phyloP scores from a whole-genome alignment of 1,284 basidiomycete genomes.

The Malassezia cuniculi region DNA sequence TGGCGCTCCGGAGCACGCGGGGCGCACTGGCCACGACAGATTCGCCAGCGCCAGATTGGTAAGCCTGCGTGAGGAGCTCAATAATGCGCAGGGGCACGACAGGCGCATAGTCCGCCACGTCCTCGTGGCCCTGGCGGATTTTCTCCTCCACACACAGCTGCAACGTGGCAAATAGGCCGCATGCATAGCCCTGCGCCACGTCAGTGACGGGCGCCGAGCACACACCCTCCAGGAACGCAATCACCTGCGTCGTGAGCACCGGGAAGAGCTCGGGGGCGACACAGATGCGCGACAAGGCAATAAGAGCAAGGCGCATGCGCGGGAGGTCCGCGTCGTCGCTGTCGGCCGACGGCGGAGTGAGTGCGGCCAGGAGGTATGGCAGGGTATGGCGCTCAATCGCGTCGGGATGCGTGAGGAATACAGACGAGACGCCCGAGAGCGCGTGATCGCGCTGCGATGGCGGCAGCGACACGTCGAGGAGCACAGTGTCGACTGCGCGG shows the following conservation, averaged over 20 bases:
- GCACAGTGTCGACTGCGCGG: conserved; percentile 55
- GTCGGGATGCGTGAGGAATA: conserved; percentile 16
- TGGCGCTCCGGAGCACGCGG: conserved; percentile 22
- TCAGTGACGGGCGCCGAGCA: conserved; percentile 57
- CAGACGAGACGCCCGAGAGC: conserved; percentile 17
- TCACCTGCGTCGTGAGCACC: conserved; percentile 64
- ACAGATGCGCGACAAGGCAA: conserved; percentile 63
- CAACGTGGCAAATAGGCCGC: conserved; percentile 33
- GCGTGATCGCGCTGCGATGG: conserved; percentile 16
- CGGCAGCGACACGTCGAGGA: conserved; percentile 24
- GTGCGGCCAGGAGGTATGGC: conserved; percentile 61
- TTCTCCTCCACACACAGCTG: conserved; percentile 34
- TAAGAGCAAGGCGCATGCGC: conserved; percentile 59
- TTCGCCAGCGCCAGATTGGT: background rate
- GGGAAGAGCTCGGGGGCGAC: conserved; percentile 67
- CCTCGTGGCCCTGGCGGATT: conserved; percentile 17
- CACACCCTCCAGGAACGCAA: conserved; percentile 65
- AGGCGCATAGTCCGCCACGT: conserved; percentile 23
- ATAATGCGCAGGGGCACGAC: conserved; percentile 24
- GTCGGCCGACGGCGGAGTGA: conserved; percentile 50
- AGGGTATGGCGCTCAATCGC: conserved; percentile 50
- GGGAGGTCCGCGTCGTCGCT: conserved; percentile 53
- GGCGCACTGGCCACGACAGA: conserved; percentile 17
- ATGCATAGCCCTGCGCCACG: conserved; percentile 25
- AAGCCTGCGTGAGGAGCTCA: conserved; percentile 5